phyloP scores from a whole-genome alignment of 495 filamentous ascomycete genomes.

The Neurospora cerealis region DNA sequence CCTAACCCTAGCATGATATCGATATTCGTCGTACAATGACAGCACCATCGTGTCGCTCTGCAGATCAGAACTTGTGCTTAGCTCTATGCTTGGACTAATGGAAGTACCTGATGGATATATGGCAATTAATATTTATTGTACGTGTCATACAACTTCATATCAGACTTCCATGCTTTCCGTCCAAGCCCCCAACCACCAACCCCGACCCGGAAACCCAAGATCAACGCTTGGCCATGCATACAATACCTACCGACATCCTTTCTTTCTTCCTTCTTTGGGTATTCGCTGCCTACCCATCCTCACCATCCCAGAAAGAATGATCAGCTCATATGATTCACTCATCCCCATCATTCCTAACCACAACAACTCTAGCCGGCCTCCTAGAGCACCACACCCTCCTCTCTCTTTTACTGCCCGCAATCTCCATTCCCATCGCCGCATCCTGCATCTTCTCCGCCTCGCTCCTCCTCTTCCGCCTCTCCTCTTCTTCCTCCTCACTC shows the following conservation, averaged over 20 bases:
- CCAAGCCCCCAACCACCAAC: background rate
- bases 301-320: background rate
- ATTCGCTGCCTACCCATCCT: too few relatives aligned
- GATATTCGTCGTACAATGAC: background rate
- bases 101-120: background rate
- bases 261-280: background rate
- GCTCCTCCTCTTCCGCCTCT: constrained; percentile 15
- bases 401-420: constrained; percentile 31
- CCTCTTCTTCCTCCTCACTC: constrained; percentile 12
- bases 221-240: constrained; percentile 1
- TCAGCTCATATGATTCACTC: background rate
- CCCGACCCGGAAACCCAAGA: background rate
- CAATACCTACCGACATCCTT: background rate
- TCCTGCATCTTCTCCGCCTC: constrained; percentile 43
- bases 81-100: background rate
- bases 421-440: constrained; percentile 34
- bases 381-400: constrained; percentile 65
- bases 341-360: constrained; percentile 13
- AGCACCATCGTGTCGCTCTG: background rate
- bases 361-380: constrained; percentile 53
- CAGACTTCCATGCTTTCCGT: background rate
- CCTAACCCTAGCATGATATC: background rate
- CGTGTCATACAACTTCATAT: background rate
- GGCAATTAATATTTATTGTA: background rate
- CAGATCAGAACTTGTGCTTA: background rate